These are phyloP conservation scores for Butyriboletus loyo DNA, from an alignment of 768 basidiomycete species.

Conservation along the genomic window DNA sequence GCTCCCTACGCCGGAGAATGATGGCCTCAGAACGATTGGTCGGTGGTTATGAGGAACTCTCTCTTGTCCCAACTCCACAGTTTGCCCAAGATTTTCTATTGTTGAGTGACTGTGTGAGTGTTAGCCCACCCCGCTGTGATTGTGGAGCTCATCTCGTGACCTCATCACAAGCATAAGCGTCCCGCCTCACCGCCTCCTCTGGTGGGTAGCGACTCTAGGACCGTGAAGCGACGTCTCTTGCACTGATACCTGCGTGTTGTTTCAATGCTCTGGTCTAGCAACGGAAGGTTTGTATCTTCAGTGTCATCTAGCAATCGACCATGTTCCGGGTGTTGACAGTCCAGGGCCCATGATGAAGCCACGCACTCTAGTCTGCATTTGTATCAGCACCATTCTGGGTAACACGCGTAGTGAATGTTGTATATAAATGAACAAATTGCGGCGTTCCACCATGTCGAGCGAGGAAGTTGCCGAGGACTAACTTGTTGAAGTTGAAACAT, in stretches of 20 bases:
- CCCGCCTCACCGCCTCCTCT: conserved; percentile 6
- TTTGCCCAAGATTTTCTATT: conserved; percentile 14
- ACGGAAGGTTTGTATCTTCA: not conserved
- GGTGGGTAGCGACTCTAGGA: not conserved
- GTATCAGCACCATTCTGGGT: not conserved
- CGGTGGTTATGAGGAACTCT: not conserved
- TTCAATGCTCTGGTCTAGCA: not conserved
- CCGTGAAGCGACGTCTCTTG: conserved; percentile 12
- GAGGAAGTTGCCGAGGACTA: not conserved
- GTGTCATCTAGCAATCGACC: not conserved
- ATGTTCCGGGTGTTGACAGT: not conserved
- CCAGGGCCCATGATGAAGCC: not conserved
- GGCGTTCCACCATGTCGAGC: not conserved
- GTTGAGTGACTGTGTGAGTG: conserved; percentile 10
- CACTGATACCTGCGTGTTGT: not conserved
- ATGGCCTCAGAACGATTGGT: not conserved
- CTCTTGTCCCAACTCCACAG: not conserved
- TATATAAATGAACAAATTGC: conserved; percentile 7
- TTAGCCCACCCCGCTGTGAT: not conserved
- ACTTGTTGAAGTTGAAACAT: not conserved
- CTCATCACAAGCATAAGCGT: conserved; percentile 12
- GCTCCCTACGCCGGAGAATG: conserved; percentile 28
- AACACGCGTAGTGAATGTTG: not conserved
- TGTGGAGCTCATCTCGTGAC: conserved; percentile 3
- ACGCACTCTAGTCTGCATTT: not conserved